Percentiles rank a stretch among this genome's conserved stretches.
These are phyloP conservation scores for Phyllosticta capitalensis DNA, from an alignment of 2,329 filamentous ascomycete genomes.

Conservation along the genomic window DNA sequence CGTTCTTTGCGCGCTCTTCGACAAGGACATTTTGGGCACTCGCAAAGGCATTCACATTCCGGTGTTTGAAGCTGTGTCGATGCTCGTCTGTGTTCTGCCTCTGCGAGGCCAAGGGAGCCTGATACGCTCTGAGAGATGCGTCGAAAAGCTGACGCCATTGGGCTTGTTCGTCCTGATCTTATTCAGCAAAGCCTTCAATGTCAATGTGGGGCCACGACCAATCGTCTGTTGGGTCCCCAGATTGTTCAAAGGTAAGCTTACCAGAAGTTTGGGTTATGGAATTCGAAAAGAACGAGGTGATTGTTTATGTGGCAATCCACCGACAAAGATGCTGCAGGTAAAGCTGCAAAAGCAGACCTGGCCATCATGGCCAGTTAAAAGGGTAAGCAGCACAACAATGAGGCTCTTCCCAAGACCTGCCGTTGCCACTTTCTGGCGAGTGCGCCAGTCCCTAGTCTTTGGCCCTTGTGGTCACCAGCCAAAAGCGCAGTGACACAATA, in stretches of 20 bases:
- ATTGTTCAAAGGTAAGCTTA: neutral
- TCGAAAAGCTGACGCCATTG: neutral
- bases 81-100: neutral
- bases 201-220: neutral
- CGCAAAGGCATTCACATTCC: slow-evolving; percentile 2
- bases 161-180: neutral
- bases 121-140: neutral
- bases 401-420: neutral
- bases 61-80: neutral
- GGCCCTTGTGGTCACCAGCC: neutral
- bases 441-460: neutral
- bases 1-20: neutral
- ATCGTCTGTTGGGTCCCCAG: neutral
- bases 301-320: neutral
- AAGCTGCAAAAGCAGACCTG: neutral
- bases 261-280: neutral
- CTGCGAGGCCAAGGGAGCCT: neutral
- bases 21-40: neutral
- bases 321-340: neutral
- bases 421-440: neutral
- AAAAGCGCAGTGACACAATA: neutral
- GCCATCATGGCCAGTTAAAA: neutral
- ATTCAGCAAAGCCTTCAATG: neutral
- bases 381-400: neutral
- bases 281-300: neutral